phyloP scores from a whole-genome alignment of 768 basidiomycete genomes.

The Serendipita indica region DNA sequence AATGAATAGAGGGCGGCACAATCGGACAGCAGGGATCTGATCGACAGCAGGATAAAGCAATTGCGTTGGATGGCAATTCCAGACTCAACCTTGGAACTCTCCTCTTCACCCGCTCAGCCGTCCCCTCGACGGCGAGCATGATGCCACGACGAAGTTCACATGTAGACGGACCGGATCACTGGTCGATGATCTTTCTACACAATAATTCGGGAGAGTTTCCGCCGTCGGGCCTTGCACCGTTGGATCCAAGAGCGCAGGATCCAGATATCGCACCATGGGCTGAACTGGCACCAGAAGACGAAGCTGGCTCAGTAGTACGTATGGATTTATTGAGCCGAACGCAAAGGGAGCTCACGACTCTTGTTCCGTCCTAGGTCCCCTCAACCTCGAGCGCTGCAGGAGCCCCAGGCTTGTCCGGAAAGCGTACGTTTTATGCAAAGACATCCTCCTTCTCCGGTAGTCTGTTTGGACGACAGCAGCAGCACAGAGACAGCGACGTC shows the following conservation, averaged over 20 bases:
- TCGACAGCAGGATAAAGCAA: too few species aligned
- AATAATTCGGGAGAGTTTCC: background rate
- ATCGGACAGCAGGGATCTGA: too few species aligned
- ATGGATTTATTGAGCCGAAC: too few species aligned
- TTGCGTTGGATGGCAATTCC: too few species aligned
- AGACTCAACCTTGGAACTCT: too few species aligned
- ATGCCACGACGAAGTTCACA: background rate
- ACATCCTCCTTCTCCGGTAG: conserved; percentile 5
- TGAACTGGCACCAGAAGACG: background rate
- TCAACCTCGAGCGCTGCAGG: too few species aligned
- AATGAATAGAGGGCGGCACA: too few species aligned
- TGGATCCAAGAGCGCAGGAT: conserved; percentile 1
- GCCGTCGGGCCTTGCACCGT: background rate
- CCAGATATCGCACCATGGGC: conserved; percentile 7
- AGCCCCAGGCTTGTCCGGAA: background rate
- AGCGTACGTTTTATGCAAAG: background rate
- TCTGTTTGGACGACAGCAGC: background rate
- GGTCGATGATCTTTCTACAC: background rate
- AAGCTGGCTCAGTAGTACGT: too few species aligned
- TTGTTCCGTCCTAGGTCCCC: too few species aligned
- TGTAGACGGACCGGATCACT: background rate
- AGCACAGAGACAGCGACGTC: background rate
- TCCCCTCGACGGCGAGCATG: too few species aligned
- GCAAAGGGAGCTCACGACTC: too few species aligned
- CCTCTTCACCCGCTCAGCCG: too few species aligned